These are phyloP conservation scores for Diaporthe longicolla DNA, from an alignment of 2,329 filamentous ascomycete genomes.

Conservation along the genomic window DNA sequence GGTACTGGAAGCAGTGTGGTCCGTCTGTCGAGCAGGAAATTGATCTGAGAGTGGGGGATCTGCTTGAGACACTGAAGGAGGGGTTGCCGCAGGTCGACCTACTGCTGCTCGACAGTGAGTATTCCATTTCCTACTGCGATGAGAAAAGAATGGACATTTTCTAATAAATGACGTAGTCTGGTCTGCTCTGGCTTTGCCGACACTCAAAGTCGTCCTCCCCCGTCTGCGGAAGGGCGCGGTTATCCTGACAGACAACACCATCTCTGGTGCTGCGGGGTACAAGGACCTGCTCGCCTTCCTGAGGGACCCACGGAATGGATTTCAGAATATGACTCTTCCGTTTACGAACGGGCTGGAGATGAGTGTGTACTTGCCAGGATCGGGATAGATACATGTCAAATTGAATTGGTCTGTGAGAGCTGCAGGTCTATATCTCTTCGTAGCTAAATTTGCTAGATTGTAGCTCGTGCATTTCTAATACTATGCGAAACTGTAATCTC, in stretches of 20 bases:
- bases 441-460: not conserved
- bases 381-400: not conserved
- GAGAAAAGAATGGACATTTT: fast-evolving
- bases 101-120: conserved; percentile 3
- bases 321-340: conserved; percentile 49
- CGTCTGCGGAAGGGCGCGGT: conserved; percentile 10
- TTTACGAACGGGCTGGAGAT: conserved; percentile 47
- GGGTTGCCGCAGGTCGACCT: conserved; percentile 5
- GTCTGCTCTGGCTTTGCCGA: not conserved
- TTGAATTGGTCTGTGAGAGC: not conserved
- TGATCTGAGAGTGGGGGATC: conserved; percentile 56
- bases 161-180: not conserved
- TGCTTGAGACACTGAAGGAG: conserved; percentile 42
- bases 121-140: not conserved
- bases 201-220: not conserved
- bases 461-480: not conserved
- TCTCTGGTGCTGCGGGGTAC: conserved; percentile 49
- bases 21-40: conserved; percentile 50
- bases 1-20: conserved; percentile 55
- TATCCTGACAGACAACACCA: conserved; percentile 6
- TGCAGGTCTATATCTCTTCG: not conserved
- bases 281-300: conserved; percentile 58
- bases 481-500: not conserved
- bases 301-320: conserved; percentile 56
- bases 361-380: conserved; percentile 36